These are phyloP conservation scores for Globisporangium lucens DNA, from an alignment of 352 stramenopile genomes.

Conservation along the genomic window DNA sequence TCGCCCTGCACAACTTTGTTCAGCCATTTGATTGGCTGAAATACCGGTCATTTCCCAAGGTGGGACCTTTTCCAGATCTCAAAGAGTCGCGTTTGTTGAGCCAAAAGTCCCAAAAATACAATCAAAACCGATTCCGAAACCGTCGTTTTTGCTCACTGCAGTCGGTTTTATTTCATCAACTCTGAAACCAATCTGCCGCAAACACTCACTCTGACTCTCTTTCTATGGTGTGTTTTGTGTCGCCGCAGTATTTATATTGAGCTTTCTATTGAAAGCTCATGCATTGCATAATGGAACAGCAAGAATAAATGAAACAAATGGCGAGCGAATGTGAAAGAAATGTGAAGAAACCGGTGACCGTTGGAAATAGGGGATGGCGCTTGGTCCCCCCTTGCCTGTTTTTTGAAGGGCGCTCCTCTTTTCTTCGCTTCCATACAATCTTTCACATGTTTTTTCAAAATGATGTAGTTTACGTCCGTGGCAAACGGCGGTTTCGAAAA, in stretches of 20 bases:
- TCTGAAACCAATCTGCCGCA: not conserved
- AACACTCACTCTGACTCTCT: not conserved
- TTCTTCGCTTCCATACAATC: conserved; percentile 9
- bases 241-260: not conserved
- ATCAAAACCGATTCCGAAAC: not conserved
- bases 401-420: not conserved
- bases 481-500: conserved; percentile 1
- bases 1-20: not conserved
- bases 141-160: not conserved
- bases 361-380: not conserved
- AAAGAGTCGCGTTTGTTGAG: conserved; percentile 1
- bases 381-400: conserved; percentile 6
- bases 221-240: not conserved
- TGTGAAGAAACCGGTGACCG: conserved; percentile 10
- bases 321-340: conserved; percentile 3
- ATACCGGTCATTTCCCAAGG: not conserved
- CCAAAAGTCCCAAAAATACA: conserved; percentile 2
- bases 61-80: conserved; percentile 5
- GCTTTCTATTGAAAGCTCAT: not conserved
- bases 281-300: not conserved
- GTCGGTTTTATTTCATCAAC: not conserved
- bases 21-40: not conserved
- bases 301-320: not conserved
- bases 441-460: not conserved
- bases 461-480: not conserved